Percentiles rank a stretch among this genome's conserved stretches.
These are phyloP conservation scores for Entrophospora sp. DNA, from an alignment of 192 early-diverging fungal genomes.

Conservation along the genomic window DNA sequence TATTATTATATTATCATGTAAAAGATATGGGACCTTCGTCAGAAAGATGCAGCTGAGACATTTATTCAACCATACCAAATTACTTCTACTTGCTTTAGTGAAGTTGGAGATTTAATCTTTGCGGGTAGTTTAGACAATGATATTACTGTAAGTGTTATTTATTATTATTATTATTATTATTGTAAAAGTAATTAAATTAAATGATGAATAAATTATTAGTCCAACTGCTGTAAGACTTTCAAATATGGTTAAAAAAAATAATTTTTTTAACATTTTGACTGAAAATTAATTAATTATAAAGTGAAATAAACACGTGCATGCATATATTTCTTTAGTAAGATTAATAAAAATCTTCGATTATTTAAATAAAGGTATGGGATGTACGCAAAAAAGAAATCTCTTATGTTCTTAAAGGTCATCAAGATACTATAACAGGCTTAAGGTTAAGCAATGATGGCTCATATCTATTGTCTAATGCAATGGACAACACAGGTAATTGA, in stretches of 20 bases:
- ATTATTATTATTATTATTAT: neutral
- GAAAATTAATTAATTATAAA: too few species aligned
- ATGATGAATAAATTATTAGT: neutral
- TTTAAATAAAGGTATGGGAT: conserved; percentile 65
- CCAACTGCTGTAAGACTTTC: neutral
- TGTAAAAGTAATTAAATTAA: neutral
- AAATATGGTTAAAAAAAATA: neutral
- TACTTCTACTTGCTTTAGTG: conserved; percentile 67
- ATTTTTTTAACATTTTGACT: too few species aligned
- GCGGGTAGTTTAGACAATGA: conserved; percentile 85
- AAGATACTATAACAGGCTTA: conserved; percentile 85
- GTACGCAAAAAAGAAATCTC: conserved; percentile 59
- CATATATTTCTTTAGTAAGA: too few species aligned
- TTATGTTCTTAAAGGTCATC: conserved; percentile 71
- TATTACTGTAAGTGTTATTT: conserved; percentile 55
- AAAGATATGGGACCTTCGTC: conserved; percentile 63
- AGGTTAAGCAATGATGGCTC: conserved; percentile 76
- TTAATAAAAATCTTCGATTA: neutral
- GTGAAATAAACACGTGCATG: too few species aligned
- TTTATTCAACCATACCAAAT: conserved; percentile 59
- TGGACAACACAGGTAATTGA: conserved; percentile 86
- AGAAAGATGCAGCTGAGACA: conserved; percentile 49
- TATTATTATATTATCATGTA: neutral
- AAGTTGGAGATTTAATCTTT: conserved; percentile 72
- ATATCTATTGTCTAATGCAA: conserved; percentile 73